phyloP scores from a whole-genome alignment of 2,329 filamentous ascomycete genomes.

The Diplodia intermedia region DNA sequence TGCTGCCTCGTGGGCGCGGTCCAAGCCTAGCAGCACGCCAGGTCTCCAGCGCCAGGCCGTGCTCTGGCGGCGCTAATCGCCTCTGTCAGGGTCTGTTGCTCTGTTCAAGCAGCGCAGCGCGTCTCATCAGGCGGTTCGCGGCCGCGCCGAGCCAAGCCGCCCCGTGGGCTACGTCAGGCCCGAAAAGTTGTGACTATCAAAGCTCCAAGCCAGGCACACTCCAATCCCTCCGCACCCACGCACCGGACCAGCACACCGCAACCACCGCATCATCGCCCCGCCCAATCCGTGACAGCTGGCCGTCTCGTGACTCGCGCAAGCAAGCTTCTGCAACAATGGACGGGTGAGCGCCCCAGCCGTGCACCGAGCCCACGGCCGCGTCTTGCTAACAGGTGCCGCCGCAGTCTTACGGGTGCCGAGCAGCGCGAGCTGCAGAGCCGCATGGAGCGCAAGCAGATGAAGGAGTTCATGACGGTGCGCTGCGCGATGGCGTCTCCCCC shows the following conservation, averaged over 20 bases:
- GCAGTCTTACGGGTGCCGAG: conserved; percentile 76
- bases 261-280: conserved; percentile 21
- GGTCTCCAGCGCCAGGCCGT: conserved; percentile 6
- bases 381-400: conserved; percentile 12
- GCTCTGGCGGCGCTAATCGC: conserved; percentile 18
- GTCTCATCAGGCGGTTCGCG: conserved; percentile 29
- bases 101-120: not conserved
- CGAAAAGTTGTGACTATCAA: conserved; percentile 27
- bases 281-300: conserved; percentile 15
- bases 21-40: conserved; percentile 16
- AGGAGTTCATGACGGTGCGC: conserved; percentile 96
- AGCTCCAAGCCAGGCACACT: conserved; percentile 23
- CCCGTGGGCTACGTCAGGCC: conserved; percentile 24
- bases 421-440: conserved; percentile 91
- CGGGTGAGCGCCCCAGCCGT: conserved; percentile 34
- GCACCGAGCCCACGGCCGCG: not conserved
- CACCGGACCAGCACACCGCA: conserved; percentile 17
- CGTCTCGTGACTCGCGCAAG: conserved; percentile 24
- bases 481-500: conserved; percentile 7
- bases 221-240: conserved; percentile 11
- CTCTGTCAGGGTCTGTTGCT: conserved; percentile 28
- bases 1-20: not conserved
- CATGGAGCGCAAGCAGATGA: conserved; percentile 98
- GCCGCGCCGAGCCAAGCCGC: conserved; percentile 18
- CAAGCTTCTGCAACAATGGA: conserved; percentile 36